These are phyloP conservation scores for Verticillium albo-atrum DNA, from an alignment of 2,329 filamentous ascomycete species.

Conservation along the genomic window DNA sequence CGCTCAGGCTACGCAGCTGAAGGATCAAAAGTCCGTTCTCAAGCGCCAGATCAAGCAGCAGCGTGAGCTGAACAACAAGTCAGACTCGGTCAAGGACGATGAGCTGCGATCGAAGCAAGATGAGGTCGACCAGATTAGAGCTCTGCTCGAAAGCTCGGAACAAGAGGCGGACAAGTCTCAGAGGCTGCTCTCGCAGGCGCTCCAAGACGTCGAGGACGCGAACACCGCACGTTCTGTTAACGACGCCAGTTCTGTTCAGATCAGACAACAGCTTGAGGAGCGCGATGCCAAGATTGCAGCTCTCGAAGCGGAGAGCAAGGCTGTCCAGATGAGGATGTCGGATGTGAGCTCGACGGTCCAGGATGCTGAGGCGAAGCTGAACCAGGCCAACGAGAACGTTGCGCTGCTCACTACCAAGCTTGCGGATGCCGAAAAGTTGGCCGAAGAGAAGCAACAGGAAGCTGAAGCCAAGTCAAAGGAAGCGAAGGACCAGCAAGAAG, in stretches of 20 bases:
- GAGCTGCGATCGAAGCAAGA: conserved; percentile 56
- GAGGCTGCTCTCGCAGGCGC: conserved; percentile 42
- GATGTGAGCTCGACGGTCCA: conserved; percentile 27
- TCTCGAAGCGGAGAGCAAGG: conserved; percentile 35
- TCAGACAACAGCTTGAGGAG: conserved; percentile 19
- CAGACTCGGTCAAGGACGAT: conserved; percentile 66
- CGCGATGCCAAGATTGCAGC: conserved; percentile 32
- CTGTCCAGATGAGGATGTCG: conserved; percentile 29
- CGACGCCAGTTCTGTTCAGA: conserved; percentile 12
- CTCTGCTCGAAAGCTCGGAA: conserved; percentile 32
- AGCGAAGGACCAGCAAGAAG: conserved; percentile 43
- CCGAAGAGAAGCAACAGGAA: conserved; percentile 35
- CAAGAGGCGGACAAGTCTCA: conserved; percentile 34
- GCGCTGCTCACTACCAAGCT: conserved; percentile 32
- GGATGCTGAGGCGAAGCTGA: conserved; percentile 21
- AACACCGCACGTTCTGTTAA: conserved; percentile 14
- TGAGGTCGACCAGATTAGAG: conserved; percentile 41
- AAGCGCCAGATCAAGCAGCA: conserved; percentile 94
- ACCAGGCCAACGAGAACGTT: conserved; percentile 35
- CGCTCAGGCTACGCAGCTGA: conserved; percentile 68
- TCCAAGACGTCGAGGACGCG: conserved; percentile 41
- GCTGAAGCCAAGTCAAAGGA: conserved; percentile 29
- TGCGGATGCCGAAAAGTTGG: conserved; percentile 18
- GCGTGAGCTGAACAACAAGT: conserved; percentile 84
- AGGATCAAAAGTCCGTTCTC: conserved; percentile 84